A percentile compares a stretch with the other conserved stretches of the same genome.
These are phyloP conservation scores for Cyberlindnera suaveolens DNA, from an alignment of 805 yeast genomes.

Conservation along the genomic window DNA sequence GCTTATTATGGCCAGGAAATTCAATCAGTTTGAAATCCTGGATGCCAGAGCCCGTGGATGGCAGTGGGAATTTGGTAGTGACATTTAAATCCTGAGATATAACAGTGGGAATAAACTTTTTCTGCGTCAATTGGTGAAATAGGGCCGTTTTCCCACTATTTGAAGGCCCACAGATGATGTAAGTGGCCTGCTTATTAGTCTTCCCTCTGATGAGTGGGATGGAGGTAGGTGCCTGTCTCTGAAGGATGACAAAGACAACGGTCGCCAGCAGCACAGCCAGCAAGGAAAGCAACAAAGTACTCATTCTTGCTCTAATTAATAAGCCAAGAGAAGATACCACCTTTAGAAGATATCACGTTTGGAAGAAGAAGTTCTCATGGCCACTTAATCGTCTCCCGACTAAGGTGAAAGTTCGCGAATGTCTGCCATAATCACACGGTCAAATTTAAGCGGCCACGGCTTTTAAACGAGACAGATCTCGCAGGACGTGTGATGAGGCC, in stretches of 20 bases:
- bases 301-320: not conserved
- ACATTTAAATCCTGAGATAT: constrained; percentile 46
- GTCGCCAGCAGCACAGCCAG: constrained; percentile 1
- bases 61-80: constrained; percentile 32
- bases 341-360: no score
- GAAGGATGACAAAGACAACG: not conserved
- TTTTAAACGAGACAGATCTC: no score
- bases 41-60: constrained; percentile 26
- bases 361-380: no score
- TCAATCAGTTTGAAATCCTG: constrained; percentile 55
- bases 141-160: constrained; percentile 63
- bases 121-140: constrained; percentile 31
- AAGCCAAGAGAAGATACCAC: no score
- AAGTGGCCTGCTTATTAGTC: constrained; percentile 41
- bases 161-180: constrained; percentile 59
- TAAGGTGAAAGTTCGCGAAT: no score
- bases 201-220: not conserved
- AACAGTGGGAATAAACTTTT: constrained; percentile 32
- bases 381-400: no score
- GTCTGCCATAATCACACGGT: no score
- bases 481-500: no score
- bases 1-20: constrained; percentile 83
- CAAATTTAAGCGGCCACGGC: no score
- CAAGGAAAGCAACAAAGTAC: not conserved
- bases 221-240: not conserved